These are phyloP conservation scores for Colletotrichum sp. DNA, from an alignment of 2,329 filamentous ascomycete species.

Conservation along the genomic window DNA sequence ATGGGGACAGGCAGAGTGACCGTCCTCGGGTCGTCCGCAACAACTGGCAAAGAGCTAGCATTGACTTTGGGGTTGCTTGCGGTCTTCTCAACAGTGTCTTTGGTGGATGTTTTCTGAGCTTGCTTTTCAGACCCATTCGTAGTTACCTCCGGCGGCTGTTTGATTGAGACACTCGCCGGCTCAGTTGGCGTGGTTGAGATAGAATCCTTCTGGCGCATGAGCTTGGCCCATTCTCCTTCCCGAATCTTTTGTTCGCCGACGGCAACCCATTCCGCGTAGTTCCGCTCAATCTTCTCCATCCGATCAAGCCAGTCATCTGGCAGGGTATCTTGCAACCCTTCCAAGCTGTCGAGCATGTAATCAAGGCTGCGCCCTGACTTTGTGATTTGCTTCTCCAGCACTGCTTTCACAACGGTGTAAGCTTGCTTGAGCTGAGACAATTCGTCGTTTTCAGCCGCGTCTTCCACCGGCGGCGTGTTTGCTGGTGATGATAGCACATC, in stretches of 20 bases:
- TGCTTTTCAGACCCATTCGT: not conserved
- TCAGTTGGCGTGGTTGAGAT: constrained; percentile 23
- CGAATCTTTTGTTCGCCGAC: constrained; percentile 77
- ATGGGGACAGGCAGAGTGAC: constrained; percentile 12
- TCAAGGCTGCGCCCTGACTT: constrained; percentile 78
- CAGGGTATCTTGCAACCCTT: constrained; percentile 82
- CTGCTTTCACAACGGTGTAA: constrained; percentile 63
- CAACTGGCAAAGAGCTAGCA: not conserved
- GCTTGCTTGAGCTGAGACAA: constrained; percentile 42
- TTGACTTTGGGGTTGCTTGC: not conserved
- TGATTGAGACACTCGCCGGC: not conserved
- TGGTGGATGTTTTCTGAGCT: not conserved
- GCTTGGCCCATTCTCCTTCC: constrained; percentile 62
- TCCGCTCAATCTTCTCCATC: constrained; percentile 79
- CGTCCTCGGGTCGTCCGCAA: not conserved
- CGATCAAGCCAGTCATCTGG: constrained; percentile 88
- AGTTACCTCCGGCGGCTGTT: too few species aligned
- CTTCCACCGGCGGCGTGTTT: not conserved
- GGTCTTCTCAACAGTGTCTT: not conserved
- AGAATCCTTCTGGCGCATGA: not conserved
- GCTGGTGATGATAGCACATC: constrained; percentile 53
- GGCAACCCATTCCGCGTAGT: constrained; percentile 82
- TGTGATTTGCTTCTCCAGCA: constrained; percentile 72
- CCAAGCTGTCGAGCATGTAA: constrained; percentile 83
- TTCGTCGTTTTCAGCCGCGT: not conserved